These are phyloP conservation scores for Boletus reticulatus DNA, from an alignment of 768 basidiomycete species.

Conservation along the genomic window DNA sequence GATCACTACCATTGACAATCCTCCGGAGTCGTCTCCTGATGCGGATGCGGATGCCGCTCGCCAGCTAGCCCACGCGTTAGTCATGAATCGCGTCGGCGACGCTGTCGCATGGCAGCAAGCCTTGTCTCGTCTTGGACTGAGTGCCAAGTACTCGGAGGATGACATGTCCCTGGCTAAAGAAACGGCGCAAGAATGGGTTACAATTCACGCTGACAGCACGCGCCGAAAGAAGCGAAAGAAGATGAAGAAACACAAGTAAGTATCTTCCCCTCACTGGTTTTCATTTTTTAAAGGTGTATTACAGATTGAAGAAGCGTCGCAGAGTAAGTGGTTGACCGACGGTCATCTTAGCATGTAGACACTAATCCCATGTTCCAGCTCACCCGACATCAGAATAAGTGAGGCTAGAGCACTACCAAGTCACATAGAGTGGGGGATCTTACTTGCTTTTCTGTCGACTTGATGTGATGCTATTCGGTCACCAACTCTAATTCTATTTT, in stretches of 20 bases:
- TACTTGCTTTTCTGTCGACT: too few relatives aligned
- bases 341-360: background rate
- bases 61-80: constrained; percentile 72
- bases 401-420: constrained; percentile 4
- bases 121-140: constrained; percentile 62
- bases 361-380: constrained; percentile 35
- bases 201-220: constrained; percentile 73
- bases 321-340: constrained; percentile 52
- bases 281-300: constrained; percentile 7
- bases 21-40: constrained; percentile 54
- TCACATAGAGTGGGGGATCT: background rate
- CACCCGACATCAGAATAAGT: constrained; percentile 41
- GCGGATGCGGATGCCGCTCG: constrained; percentile 80
- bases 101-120: constrained; percentile 68
- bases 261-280: constrained; percentile 14
- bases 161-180: constrained; percentile 51
- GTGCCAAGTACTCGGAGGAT: constrained; percentile 46
- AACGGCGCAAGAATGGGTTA: constrained; percentile 58
- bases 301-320: constrained; percentile 86
- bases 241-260: constrained; percentile 97
- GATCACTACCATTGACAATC: constrained; percentile 38
- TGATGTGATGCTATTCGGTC: constrained; percentile 6
- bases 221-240: constrained; percentile 87
- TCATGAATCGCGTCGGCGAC: constrained; percentile 61
- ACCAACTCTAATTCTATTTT: background rate